A percentile compares a stretch with the other conserved stretches of the same genome.
Evolutionary conservation across 2,329 filamentous ascomycete species (phyloP).

Genomic region (Paracoccidioides brasiliensis): DNA sequence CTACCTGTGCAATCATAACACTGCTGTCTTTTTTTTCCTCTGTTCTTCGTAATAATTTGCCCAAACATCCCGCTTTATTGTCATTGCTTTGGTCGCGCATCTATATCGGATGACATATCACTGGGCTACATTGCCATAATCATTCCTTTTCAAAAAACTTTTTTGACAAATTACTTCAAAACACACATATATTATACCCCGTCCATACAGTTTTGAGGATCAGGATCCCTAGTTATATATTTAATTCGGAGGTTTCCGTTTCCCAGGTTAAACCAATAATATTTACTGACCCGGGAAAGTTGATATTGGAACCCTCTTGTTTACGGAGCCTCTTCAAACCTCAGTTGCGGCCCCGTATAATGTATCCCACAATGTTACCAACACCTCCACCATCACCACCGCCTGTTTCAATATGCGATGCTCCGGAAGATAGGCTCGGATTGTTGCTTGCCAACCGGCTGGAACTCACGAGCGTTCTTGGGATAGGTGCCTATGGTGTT

Average conservation of each 20-base stretch:
- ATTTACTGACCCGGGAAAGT: constrained; percentile 1
- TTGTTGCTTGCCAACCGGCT: constrained; percentile 69
- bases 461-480: constrained; percentile 72
- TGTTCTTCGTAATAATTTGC: too few species aligned
- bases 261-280: background rate
- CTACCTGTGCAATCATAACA: too few species aligned
- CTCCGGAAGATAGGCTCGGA: constrained; percentile 77
- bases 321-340: background rate
- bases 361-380: constrained; percentile 34
- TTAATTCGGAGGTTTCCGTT: background rate
- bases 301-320: constrained; percentile 13
- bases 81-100: constrained; percentile 8
- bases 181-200: background rate
- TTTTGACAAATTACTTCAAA: background rate
- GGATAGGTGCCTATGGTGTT: constrained; percentile 90
- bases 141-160: constrained; percentile 1
- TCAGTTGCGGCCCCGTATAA: constrained; percentile 15
- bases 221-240: constrained; percentile 1
- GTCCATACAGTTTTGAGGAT: background rate
- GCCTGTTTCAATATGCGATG: constrained; percentile 38
- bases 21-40: background rate
- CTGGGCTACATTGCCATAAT: background rate
- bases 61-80: constrained; percentile 12
- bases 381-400: constrained; percentile 33
- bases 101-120: constrained; percentile 14